phyloP scores from a whole-genome alignment of 2,329 filamentous ascomycete genomes.

The Fusarium equiseti region DNA sequence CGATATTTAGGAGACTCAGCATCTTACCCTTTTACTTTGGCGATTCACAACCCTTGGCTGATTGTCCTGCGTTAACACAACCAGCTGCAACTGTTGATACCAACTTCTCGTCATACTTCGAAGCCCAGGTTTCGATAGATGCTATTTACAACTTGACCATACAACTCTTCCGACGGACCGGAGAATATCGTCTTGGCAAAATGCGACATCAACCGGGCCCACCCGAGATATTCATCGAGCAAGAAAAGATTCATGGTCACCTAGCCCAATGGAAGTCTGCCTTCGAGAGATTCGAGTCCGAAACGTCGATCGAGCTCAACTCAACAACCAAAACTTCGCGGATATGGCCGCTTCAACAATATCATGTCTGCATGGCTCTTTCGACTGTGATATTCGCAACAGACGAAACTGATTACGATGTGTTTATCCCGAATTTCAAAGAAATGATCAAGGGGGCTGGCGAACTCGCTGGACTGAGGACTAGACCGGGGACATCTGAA shows the following conservation, averaged over 20 bases:
- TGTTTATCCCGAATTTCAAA: constrained; percentile 17
- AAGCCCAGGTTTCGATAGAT: constrained; percentile 11
- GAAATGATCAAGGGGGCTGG: constrained; percentile 6
- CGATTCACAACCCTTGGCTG: constrained; percentile 11
- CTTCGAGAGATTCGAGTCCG: constrained; percentile 15
- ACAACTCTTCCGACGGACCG: constrained; percentile 14
- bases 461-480: not conserved
- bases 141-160: constrained; percentile 16
- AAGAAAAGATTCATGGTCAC: constrained; percentile 11
- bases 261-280: constrained; percentile 8
- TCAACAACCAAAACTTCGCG: not conserved
- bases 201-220: constrained; percentile 8
- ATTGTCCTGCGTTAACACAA: constrained; percentile 1
- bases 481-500: not conserved
- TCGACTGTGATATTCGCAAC: not conserved
- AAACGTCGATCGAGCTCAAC: not conserved
- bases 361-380: constrained; percentile 14
- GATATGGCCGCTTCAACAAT: constrained; percentile 25
- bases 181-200: constrained; percentile 7
- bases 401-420: constrained; percentile 10
- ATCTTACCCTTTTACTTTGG: constrained; percentile 27
- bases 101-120: not conserved
- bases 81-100: not conserved
- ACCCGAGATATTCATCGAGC: constrained; percentile 6
- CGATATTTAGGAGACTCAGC: constrained; percentile 11